Evolutionary conservation across 352 stramenopile genomes (phyloP), one percentile per base, ranked within the genome.

Genomic region (Phytophthora cactorum): DNA sequence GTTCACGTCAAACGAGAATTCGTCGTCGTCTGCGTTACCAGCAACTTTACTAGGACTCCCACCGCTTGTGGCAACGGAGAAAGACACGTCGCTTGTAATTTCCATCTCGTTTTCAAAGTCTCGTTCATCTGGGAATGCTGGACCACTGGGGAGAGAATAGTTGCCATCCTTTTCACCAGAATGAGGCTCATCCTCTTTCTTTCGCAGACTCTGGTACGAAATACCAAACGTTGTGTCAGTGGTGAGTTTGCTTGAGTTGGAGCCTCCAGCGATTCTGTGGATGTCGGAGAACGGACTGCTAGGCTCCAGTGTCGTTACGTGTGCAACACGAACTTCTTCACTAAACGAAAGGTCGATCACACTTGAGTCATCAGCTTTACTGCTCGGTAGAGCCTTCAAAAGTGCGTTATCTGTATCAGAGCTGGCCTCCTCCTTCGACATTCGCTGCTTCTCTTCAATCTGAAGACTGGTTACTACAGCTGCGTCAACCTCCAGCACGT

Each of bases 181-280:
- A 25, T 55, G 22, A 29, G 14, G 4, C 14, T 64, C 51, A 4
- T 55, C 12, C 27, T 25, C 14, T 17, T 75, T 78, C 61, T 78
- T 89, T 31, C 52, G 52, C 49, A 65, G 52, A 29, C 52, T 90
- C 39, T 86, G 77, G 52, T 92, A 92, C 3, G 72, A 72, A 60
- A 92, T 92, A 0, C 82, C 84, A 59, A 92, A 92, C 17, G 39
- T 68, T 7, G 52, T 46, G 6, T 66, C 67, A 17, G 44, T 63
- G 5, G 62, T 72, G n/a, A 31, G 28, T 25, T 64, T 59, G 28
- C 6, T 31, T 6, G 44, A 31, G 10, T 55, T 61, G 12, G 32
- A 56, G 4, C 59, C 39, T 2, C 69, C 75, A 38, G 50, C 53
- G 4, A 66, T 46, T 63, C 67, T 74, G 41, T 72, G 52, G 29